A percentile compares a stretch with the other conserved stretches of the same genome.
These are phyloP conservation scores for Murraya paniculata DNA, from an alignment of 345 rosid genomes.

Conservation along the genomic window DNA sequence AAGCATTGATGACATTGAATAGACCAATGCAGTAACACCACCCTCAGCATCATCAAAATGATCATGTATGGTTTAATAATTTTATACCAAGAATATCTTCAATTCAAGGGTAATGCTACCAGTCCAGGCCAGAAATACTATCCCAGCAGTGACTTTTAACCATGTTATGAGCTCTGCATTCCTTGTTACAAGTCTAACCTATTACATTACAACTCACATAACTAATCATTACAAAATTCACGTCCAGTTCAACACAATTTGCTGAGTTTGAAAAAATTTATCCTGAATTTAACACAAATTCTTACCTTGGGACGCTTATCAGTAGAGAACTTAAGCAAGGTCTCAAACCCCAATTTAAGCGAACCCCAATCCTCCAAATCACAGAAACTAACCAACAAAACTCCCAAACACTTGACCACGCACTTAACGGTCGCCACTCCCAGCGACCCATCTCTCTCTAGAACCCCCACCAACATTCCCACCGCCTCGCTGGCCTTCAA, in stretches of 20 bases:
- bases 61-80: no score
- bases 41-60: neutral
- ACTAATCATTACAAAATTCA: neutral
- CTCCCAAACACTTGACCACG: constrained; percentile 79
- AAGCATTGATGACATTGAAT: neutral
- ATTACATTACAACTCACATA: neutral
- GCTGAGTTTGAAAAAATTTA: neutral
- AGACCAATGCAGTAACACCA: neutral
- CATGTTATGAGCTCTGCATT: neutral
- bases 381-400: constrained; percentile 53
- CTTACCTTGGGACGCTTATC: constrained; percentile 94
- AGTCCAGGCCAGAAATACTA: neutral
- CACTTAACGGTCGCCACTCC: constrained; percentile 64
- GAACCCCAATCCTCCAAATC: constrained; percentile 72
- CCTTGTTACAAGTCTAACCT: neutral
- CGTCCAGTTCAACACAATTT: neutral
- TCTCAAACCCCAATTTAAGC: constrained; percentile 48
- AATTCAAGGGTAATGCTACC: neutral
- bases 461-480: constrained; percentile 44
- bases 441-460: constrained; percentile 38
- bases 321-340: constrained; percentile 56
- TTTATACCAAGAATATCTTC: neutral
- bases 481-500: constrained; percentile 71
- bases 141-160: neutral
- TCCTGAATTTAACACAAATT: neutral